These are phyloP conservation scores for Trichoderma erinaceum DNA, from an alignment of 495 filamentous ascomycete species.

Conservation along the genomic window DNA sequence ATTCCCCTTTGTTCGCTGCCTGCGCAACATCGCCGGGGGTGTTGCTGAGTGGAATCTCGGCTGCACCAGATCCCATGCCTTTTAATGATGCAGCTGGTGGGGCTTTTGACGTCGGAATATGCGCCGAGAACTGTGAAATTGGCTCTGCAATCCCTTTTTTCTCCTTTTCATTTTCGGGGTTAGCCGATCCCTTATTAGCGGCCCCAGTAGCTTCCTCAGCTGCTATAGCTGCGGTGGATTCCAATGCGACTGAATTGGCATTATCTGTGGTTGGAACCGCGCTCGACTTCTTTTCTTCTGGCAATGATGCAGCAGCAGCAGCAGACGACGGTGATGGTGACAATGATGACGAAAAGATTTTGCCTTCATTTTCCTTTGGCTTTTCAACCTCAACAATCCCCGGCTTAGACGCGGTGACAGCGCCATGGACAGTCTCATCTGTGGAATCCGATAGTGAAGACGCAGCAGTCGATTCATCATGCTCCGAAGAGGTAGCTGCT, in stretches of 20 bases:
- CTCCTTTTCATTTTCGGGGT: conserved; percentile 12
- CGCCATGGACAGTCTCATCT: conserved; percentile 41
- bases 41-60: not conserved
- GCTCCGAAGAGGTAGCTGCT: conserved; percentile 39
- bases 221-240: not conserved
- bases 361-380: not conserved
- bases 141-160: conserved; percentile 19
- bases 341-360: not conserved
- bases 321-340: not conserved
- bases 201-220: conserved; percentile 16
- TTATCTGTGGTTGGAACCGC: conserved; percentile 2
- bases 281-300: conserved; percentile 11
- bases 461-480: conserved; percentile 47
- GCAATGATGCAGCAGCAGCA: not conserved
- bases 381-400: conserved; percentile 11
- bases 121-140: conserved; percentile 29
- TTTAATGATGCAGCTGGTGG: conserved; percentile 12
- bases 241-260: not conserved
- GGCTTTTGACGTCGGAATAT: conserved; percentile 14
- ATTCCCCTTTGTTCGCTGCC: conserved; percentile 10
- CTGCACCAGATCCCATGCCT: conserved; percentile 13
- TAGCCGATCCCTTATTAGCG: conserved; percentile 13
- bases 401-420: not conserved
- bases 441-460: conserved; percentile 51
- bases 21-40: conserved; percentile 9